A percentile compares a stretch with the other conserved stretches of the same genome.
These are phyloP conservation scores for Globisporangium barbulae DNA, from an alignment of 352 stramenopile genomes.

Conservation along the genomic window DNA sequence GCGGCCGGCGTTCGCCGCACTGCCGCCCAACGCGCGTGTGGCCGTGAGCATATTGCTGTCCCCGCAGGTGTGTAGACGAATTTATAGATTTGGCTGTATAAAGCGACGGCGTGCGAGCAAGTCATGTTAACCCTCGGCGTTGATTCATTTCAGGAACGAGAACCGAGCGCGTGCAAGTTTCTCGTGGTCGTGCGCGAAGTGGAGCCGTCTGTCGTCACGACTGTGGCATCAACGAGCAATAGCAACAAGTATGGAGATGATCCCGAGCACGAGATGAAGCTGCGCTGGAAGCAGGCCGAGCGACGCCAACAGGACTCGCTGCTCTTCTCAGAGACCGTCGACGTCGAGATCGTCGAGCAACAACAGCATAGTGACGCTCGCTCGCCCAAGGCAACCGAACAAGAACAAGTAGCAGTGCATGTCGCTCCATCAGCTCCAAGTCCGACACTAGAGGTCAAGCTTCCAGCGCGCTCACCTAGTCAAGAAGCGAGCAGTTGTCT, in stretches of 20 bases:
- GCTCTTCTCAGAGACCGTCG: slow-evolving; percentile 35
- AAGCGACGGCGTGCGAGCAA: neutral
- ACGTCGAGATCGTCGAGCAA: neutral
- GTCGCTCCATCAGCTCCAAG: neutral
- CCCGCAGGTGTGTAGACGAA: slow-evolving; percentile 20
- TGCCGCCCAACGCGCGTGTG: slow-evolving; percentile 6
- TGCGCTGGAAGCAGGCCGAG: slow-evolving; percentile 27
- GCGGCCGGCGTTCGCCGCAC: slow-evolving; percentile 22
- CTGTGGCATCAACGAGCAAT: neutral
- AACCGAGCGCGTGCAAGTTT: slow-evolving; percentile 34
- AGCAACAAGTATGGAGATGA: neutral
- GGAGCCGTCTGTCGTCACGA: neutral
- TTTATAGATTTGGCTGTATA: no score
- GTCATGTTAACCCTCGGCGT: no score
- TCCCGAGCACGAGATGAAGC: slow-evolving; percentile 18
- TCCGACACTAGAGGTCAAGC: neutral
- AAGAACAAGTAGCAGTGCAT: neutral
- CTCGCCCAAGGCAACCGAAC: neutral
- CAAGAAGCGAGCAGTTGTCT: neutral
- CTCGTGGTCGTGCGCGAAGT: slow-evolving; percentile 22
- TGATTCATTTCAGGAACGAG: slow-evolving; percentile 17
- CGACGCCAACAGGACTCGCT: slow-evolving; percentile 18
- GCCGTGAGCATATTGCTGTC: slow-evolving; percentile 29
- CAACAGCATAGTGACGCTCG: neutral
- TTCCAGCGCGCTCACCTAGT: neutral